Conservation (phyloP, 2,329 filamentous ascomycete species). For the Teratosphaeria gauchensis region DNA sequence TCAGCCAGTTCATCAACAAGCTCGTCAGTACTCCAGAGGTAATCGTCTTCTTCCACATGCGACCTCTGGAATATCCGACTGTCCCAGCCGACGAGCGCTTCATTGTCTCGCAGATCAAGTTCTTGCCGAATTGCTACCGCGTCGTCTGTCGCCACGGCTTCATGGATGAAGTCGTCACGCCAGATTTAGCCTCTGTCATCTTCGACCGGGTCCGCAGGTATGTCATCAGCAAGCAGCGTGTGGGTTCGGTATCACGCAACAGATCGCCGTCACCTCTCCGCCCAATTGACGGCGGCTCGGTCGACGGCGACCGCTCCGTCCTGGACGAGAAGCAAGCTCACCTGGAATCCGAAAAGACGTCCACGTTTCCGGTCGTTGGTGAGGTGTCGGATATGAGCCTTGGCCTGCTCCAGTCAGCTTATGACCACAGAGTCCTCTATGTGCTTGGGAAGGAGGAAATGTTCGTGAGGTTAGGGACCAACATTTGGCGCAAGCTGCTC, state of each 20-base stretch:
- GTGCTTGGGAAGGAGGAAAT: constrained; percentile 54
- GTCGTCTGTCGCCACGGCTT: constrained; percentile 63
- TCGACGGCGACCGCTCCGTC: not conserved
- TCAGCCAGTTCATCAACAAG: constrained; percentile 63
- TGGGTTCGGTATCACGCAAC: not conserved
- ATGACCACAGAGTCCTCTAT: constrained; percentile 40
- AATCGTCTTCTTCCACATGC: constrained; percentile 65
- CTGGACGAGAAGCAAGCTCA: not conserved
- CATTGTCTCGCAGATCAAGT: constrained; percentile 33
- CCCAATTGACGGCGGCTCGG: not conserved
- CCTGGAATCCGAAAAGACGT: not conserved
- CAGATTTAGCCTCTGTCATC: constrained; percentile 51
- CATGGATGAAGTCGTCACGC: constrained; percentile 59
- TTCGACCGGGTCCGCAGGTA: constrained; percentile 45
- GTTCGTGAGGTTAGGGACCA: constrained; percentile 36
- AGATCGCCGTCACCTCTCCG: not conserved
- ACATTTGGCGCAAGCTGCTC: constrained; percentile 36
- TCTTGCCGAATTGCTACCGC: constrained; percentile 55
- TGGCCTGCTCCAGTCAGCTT: constrained; percentile 32
- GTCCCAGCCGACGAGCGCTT: constrained; percentile 42
- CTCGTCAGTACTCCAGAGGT: constrained; percentile 58
- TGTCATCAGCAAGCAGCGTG: constrained; percentile 2
- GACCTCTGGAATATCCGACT: constrained; percentile 50
- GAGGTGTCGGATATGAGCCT: constrained; percentile 8
- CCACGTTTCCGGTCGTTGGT: not conserved